Evolutionary conservation across 495 filamentous ascomycete species (phyloP).

Genomic region (Cetradonia linearis): DNA sequence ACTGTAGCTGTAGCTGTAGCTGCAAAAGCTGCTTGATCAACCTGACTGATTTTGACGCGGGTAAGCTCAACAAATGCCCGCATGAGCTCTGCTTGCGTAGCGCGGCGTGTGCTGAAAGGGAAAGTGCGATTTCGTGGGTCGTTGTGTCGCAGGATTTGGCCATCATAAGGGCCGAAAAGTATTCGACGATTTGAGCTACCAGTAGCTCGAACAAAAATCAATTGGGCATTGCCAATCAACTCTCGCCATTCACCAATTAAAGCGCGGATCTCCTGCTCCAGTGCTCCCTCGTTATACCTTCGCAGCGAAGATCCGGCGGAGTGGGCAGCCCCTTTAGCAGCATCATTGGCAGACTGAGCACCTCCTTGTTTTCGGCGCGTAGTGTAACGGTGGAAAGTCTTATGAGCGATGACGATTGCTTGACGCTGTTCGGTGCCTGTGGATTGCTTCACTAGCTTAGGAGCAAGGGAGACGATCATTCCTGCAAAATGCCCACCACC

Average conservation of each 20-base stretch:
- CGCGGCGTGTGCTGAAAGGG: slow-evolving; percentile 88
- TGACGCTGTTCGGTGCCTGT: slow-evolving; percentile 65
- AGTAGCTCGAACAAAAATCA: slow-evolving; percentile 82
- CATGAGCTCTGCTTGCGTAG: slow-evolving; percentile 91
- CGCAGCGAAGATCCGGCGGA: slow-evolving; percentile 84
- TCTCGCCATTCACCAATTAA: slow-evolving; percentile 72
- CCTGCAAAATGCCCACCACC: slow-evolving; percentile 95
- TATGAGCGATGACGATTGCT: slow-evolving; percentile 80
- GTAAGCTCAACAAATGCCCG: slow-evolving; percentile 87
- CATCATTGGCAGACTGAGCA: slow-evolving; percentile 83
- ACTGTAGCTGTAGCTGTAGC: slow-evolving; percentile 40
- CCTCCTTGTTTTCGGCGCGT: slow-evolving; percentile 94
- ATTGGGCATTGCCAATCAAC: slow-evolving; percentile 69
- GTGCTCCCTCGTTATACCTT: slow-evolving; percentile 84
- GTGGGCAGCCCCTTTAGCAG: slow-evolving; percentile 81
- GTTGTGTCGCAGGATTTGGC: slow-evolving; percentile 68
- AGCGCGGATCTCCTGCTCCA: slow-evolving; percentile 71
- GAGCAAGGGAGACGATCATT: slow-evolving; percentile 83
- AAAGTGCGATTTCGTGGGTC: slow-evolving; percentile 81
- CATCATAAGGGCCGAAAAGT: slow-evolving; percentile 84
- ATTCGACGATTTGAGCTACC: slow-evolving; percentile 75
- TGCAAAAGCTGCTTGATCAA: slow-evolving; percentile 50
- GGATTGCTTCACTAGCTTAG: slow-evolving; percentile 60
- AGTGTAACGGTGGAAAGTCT: slow-evolving; percentile 96
- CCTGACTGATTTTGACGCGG: slow-evolving; percentile 67